Evolutionary conservation across 2,329 filamentous ascomycete species (phyloP).

Genomic region (Penicillium brasilianum): DNA sequence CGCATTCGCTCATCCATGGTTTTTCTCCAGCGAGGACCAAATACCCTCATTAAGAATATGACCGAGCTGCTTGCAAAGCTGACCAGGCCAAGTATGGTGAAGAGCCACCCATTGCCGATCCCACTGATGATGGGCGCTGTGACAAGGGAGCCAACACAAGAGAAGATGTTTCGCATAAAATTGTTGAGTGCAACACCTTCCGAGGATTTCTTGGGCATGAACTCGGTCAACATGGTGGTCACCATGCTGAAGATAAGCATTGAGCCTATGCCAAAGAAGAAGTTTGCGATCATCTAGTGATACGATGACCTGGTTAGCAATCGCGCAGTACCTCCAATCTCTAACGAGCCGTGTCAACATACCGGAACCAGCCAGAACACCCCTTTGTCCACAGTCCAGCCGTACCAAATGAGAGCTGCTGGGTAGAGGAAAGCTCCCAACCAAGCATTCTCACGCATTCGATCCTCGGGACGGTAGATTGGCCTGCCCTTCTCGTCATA

Average conservation of each 20-base stretch:
- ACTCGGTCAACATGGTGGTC: slow-evolving; percentile 85
- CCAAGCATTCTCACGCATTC: slow-evolving; percentile 83
- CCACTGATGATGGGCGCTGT: slow-evolving; percentile 71
- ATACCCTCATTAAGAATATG: slow-evolving; percentile 66
- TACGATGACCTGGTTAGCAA: slow-evolving; percentile 1
- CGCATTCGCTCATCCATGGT: slow-evolving; percentile 59
- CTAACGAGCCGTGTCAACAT: slow-evolving; percentile 27
- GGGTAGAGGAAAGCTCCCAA: slow-evolving; percentile 74
- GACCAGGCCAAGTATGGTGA: slow-evolving; percentile 65
- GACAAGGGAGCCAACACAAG: slow-evolving; percentile 71
- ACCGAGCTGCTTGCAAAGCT: slow-evolving; percentile 63
- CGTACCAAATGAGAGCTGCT: slow-evolving; percentile 72
- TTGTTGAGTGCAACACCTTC: slow-evolving; percentile 81
- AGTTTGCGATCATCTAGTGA: slow-evolving; percentile 63
- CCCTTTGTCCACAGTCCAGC: slow-evolving; percentile 71
- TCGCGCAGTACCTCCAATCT: not conserved
- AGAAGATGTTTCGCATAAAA: slow-evolving; percentile 78
- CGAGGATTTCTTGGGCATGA: slow-evolving; percentile 73
- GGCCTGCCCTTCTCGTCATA: slow-evolving; percentile 70
- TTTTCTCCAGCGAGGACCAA: slow-evolving; percentile 66
- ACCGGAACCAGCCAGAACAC: slow-evolving; percentile 66
- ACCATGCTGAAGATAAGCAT: slow-evolving; percentile 78
- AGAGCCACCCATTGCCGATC: slow-evolving; percentile 77
- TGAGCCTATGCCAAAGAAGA: slow-evolving; percentile 75
- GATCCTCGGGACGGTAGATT: slow-evolving; percentile 75